phyloP scores from a whole-genome alignment of 257 asterid genomes.

The Petunia axillaris region DNA sequence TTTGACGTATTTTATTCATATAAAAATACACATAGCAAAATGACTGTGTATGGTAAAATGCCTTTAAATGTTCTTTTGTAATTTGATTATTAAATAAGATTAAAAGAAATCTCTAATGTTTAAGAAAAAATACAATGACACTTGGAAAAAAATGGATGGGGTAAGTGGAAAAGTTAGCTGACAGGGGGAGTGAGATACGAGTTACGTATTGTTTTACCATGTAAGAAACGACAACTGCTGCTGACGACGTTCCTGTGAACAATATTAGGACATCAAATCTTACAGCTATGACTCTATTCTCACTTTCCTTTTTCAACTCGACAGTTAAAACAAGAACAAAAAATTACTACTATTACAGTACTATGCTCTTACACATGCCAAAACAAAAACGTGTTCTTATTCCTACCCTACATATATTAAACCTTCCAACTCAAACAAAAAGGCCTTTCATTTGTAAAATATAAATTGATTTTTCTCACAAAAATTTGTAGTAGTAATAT shows the following conservation, averaged over 20 bases:
- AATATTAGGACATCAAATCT: neutral
- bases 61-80: no score
- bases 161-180: no score
- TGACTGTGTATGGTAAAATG: no score
- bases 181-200: no score
- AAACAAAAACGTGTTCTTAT: constrained; percentile 37
- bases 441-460: constrained; percentile 18
- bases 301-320: neutral
- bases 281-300: neutral
- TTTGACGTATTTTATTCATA: no score
- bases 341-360: neutral
- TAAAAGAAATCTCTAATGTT: no score
- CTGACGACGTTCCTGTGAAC: neutral
- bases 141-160: no score
- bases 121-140: no score
- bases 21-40: no score
- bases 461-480: neutral
- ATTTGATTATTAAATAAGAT: no score
- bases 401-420: constrained; percentile 42
- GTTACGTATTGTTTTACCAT: neutral
- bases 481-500: no score
- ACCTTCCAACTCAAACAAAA: constrained; percentile 17
- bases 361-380: neutral
- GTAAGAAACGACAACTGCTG: neutral
- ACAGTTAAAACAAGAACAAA: neutral